Percentiles rank a stretch among this genome's conserved stretches.
phyloP scores from a whole-genome alignment of 805 yeast genomes.

The Pichia ethanolica region DNA sequence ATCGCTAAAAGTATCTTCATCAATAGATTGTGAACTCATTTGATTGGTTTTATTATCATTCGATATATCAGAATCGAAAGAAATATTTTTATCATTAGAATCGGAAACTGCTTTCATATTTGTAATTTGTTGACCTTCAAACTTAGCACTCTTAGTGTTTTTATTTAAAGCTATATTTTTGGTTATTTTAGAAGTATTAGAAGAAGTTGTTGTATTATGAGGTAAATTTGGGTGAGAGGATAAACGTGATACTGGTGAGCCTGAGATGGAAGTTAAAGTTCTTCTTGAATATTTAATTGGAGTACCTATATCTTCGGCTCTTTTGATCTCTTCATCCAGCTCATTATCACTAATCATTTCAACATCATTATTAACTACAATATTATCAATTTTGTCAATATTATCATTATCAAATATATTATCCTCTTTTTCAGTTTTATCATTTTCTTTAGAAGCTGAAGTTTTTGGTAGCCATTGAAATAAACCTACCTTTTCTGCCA shows the following conservation, averaged over 20 bases:
- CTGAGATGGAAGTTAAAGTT: conserved; percentile 14
- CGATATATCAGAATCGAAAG: not conserved
- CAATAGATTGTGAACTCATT: too few relatives aligned
- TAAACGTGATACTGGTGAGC: conserved; percentile 8
- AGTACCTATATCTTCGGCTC: conserved; percentile 25
- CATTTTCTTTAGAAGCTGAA: too few relatives aligned
- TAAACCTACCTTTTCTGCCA: too few relatives aligned
- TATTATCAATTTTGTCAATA: conserved; percentile 5
- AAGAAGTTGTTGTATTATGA: not conserved
- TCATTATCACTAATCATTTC: conserved; percentile 9
- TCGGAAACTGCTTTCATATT: not conserved
- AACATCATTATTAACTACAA: conserved; percentile 9
- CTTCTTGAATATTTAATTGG: conserved; percentile 20
- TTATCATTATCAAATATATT: too few relatives aligned
- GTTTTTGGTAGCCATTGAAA: too few relatives aligned
- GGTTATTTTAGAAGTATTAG: conserved; percentile 14
- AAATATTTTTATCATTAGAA: too few relatives aligned
- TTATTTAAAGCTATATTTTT: conserved; percentile 24
- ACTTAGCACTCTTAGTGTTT: conserved; percentile 10
- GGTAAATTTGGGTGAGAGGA: not conserved
- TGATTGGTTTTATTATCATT: too few relatives aligned
- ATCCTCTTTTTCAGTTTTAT: not conserved
- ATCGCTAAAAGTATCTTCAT: too few relatives aligned
- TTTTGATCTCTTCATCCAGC: conserved; percentile 25
- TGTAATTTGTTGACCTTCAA: conserved; percentile 11